A percentile compares a stretch with the other conserved stretches of the same genome.
These are phyloP conservation scores for Aulographum hederae DNA, from an alignment of 2,329 filamentous ascomycete genomes.

Conservation along the genomic window DNA sequence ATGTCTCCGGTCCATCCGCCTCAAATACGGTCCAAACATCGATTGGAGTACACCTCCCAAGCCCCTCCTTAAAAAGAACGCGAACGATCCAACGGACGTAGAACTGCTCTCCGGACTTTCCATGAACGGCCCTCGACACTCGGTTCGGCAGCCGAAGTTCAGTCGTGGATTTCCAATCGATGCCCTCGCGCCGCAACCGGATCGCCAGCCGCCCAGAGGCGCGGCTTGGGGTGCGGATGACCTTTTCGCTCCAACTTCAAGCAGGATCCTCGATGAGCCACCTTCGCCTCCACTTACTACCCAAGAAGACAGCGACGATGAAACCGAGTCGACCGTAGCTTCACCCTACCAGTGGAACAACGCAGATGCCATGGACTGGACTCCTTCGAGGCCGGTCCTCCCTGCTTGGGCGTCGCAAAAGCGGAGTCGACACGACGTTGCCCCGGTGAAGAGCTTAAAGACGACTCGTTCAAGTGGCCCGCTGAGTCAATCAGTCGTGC, in stretches of 20 bases:
- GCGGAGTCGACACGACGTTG: neutral
- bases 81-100: neutral
- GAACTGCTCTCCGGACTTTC: neutral
- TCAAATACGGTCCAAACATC: slow-evolving; percentile 12
- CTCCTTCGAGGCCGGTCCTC: slow-evolving; percentile 36
- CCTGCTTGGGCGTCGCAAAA: neutral
- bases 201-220: too few relatives aligned
- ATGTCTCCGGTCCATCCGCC: slow-evolving; percentile 7
- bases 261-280: too few relatives aligned
- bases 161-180: neutral
- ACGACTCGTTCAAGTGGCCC: neutral
- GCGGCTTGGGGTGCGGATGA: neutral
- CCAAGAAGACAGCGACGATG: slow-evolving; percentile 2
- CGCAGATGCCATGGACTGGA: slow-evolving; percentile 49
- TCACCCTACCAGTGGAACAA: too few relatives aligned
- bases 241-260: neutral
- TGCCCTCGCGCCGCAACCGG: neutral
- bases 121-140: neutral
- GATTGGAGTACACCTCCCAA: neutral
- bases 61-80: neutral
- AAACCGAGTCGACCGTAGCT: slow-evolving; percentile 2
- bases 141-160: neutral
- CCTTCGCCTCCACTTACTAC: neutral
- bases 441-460: neutral
- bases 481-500: neutral